Evolutionary conservation across 2,329 filamentous ascomycete species (phyloP), one percentile per base, ranked within the genome.

Genomic region (Neopestalotiopsis sp.): DNA sequence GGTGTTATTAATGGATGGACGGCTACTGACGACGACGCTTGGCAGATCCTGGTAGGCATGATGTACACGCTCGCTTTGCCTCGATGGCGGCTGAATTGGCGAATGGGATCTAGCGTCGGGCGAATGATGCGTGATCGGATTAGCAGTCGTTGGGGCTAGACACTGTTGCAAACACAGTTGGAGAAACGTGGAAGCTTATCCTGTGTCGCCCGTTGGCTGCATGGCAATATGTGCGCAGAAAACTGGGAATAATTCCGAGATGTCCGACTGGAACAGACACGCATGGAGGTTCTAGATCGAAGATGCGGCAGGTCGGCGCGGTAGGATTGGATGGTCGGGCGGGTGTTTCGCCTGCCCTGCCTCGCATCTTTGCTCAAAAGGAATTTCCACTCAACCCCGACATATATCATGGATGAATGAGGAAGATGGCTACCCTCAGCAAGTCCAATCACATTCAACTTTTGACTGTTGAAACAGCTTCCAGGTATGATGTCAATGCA

Each of bases 61-160:
- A 53, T 53, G 45, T 17, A 53, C 34, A 28, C 24, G 24, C 24
- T 28, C 24, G 24, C 45, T n/a, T 53, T 28, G 24, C 45, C 14
- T 53, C 45, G 45, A 53, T 20, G 45, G 45, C 45, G 45, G 45
- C 45, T 53, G 45, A 53, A 53, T 53, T 53, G 45, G 45, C 45
- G 45, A 53, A 53, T 53, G 17, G 45, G 45, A 53, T 53, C 45
- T 53, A 53, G 45, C 45, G 45, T 24, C 45, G 45, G 45, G 45
- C 45, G 45, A 53, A 53, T 53, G 45, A 53, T 10, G 45, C 45
- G 45, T 20, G 45, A 53, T 53, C 45, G 45, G 45, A n/a, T 53
- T 20, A 53, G 45, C 10, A 53, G 45, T 17, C 9, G 45, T 20
- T 53, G 45, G 45, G 42, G 17, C 6, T 53, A n/a, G 45, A 53